Percentiles rank a stretch among this genome's conserved stretches.
Conservation (phyloP, 2,329 filamentous ascomycete species). For the Fusarium sp. region DNA sequence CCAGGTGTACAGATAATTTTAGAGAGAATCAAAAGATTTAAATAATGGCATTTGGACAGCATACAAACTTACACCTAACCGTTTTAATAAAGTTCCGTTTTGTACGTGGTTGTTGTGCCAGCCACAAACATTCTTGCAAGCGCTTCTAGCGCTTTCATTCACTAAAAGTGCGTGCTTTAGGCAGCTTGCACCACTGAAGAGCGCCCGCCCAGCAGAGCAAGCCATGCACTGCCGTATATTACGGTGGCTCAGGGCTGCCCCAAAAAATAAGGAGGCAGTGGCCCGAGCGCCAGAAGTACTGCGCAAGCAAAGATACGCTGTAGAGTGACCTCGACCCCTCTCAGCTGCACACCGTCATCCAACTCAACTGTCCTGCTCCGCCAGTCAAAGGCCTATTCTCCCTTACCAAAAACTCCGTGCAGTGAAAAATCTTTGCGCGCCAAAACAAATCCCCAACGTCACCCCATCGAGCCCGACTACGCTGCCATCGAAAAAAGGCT, state of each 20-base stretch:
- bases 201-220: background rate
- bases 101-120: constrained; percentile 25
- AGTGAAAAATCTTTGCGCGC: constrained; percentile 66
- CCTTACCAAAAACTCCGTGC: constrained; percentile 50
- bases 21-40: background rate
- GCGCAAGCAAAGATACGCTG: constrained; percentile 26
- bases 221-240: constrained; percentile 1
- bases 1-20: no score
- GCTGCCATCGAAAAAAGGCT: constrained; percentile 66
- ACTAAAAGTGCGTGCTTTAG: constrained; percentile 3
- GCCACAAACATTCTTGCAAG: constrained; percentile 5
- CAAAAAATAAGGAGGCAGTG: constrained; percentile 50
- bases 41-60: background rate
- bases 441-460: constrained; percentile 68
- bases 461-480: constrained; percentile 63
- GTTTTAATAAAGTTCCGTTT: constrained; percentile 15
- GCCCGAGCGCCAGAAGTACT: constrained; percentile 50
- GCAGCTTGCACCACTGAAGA: constrained; percentile 6
- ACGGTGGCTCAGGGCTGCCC: constrained; percentile 11
- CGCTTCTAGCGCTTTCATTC: background rate
- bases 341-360: constrained; percentile 45
- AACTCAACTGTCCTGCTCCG: constrained; percentile 32
- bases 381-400: constrained; percentile 36
- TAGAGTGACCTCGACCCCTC: constrained; percentile 46
- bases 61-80: background rate